Evolutionary conservation across 108 stramenopile genomes (phyloP), one percentile per base, ranked within the genome.

Genomic region (Nannochloropsis gaditana): DNA sequence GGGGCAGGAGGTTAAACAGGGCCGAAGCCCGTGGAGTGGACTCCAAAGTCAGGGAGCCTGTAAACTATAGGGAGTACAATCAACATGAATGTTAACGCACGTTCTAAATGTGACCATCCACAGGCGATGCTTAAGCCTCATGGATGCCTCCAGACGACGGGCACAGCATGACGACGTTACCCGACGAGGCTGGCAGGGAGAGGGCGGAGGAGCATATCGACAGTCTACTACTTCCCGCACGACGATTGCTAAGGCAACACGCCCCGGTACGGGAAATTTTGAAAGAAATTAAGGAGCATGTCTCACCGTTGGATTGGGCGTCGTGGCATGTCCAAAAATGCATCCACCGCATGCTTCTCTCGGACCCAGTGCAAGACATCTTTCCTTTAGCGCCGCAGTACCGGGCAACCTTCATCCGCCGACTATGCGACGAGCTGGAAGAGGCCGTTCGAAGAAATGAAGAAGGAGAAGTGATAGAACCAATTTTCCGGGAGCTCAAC

Each of bases 391-490:
- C 59, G 15, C 59, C 59, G 4, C n/a, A n/a, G 59, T 73, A 73
- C n/a, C 59, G 59, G 4, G 59, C 59, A 73, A 73, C 19, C 59
- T 73, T 73, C 59, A 73, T 73, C n/a, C 59, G 59, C n/a, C 59
- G 8, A 15, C 59, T 73, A n/a, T 73, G 59, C 59, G 19, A n/a
- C 59, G 59, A 73, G 8, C 8, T 73, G 59, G 59, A 73, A 73
- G 59, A 73, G 59, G 59, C 59, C 19, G 59, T 73, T 73, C 19
- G 19, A 73, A 73, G n/a, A 8, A n/a, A 73, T n/a, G 59, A 73
- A n/a, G 59, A 73, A n/a, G 59, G 59, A 73, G 59, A 73, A n/a
- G 59, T 73, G 59, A 73, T 73, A 15, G 59, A 73, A n/a, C 59
- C 59, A 0, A 73, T 73, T n/a, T n/a, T 73, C 19, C 59, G 59